Evolutionary conservation across 306 rosid species (phyloP).

Genomic region (Dalbergia cochinchinensis): DNA sequence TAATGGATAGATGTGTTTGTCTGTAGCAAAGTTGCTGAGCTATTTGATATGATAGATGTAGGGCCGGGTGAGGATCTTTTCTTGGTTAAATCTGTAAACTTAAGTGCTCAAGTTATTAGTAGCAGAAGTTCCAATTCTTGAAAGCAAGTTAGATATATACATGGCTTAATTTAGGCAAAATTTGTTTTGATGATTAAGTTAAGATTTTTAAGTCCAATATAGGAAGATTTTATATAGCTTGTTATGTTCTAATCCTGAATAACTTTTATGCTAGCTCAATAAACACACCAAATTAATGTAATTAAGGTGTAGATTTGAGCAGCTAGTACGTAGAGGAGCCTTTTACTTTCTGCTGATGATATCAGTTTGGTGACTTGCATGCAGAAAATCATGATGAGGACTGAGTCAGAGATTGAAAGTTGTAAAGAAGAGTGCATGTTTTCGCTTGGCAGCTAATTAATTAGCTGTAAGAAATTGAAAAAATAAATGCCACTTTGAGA

Average conservation of each 20-base stretch:
- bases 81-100: conserved; percentile 9
- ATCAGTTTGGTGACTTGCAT: neutral
- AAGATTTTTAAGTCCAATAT: neutral
- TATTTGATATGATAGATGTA: neutral
- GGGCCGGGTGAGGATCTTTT: conserved; percentile 1
- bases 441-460: conserved; percentile 7
- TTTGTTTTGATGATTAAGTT: neutral
- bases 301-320: conserved; percentile 1
- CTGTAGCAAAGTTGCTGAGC: too few species aligned
- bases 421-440: neutral
- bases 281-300: conserved; percentile 1
- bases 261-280: neutral
- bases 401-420: conserved; percentile 1
- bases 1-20: neutral
- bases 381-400: neutral
- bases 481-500: neutral
- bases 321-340: neutral
- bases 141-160: neutral
- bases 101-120: neutral
- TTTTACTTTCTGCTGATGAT: neutral
- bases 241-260: neutral
- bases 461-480: neutral
- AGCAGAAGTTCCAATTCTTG: neutral
- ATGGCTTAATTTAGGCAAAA: neutral
- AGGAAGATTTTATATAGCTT: neutral